Evolutionary conservation across 345 rosid genomes (phyloP), one percentile per base, ranked within the genome.

Genomic region (Lepidium africanum): DNA sequence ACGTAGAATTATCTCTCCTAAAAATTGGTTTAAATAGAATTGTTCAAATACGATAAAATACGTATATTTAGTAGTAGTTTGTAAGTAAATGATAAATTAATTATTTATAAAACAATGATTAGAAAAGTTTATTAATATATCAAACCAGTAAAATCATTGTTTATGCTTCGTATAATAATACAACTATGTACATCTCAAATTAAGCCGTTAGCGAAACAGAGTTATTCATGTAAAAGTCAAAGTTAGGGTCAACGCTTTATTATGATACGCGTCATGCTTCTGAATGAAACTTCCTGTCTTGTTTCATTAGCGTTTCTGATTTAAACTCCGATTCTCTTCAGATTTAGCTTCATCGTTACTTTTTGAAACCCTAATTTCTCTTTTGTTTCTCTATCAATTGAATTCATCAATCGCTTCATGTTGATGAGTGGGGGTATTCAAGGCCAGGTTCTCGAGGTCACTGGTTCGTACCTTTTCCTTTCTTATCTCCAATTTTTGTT

Each of bases 361-460:
- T 61, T 21, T 25, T 11, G 21, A 17, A 55, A 27, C 46, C 46
- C 63, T 67, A 45, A 33, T 67, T 11, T 42, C 56, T 66, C 33
- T 60, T n/a, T 7, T 21, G 19, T 17, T 58, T 27, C 10, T 53
- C 32, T 39, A 59, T 0, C 32, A 40, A 70, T 70, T 53, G 1
- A 40, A 7, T 37, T 17, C 47, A 9, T 55, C 17, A 13, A 40
- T 36, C 55, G 12, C 6, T 13, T 43, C 67, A 70, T 62, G 27
- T 53, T 65, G 60, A 65, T 83, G 79, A 69, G 78, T 70, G 38
- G 78, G 58, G 80, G 85, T 71, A 80, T 86, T 52, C 96, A 87
- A 72, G 94, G 95, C 69, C 92, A 86, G 60, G 70, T 78, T 76
- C 87, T 90, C 65, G 92, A 90, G 70, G 82, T 83, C 78, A 87